Conservation (phyloP, 2,329 filamentous ascomycete species). For the Paecilomyces sp. region DNA sequence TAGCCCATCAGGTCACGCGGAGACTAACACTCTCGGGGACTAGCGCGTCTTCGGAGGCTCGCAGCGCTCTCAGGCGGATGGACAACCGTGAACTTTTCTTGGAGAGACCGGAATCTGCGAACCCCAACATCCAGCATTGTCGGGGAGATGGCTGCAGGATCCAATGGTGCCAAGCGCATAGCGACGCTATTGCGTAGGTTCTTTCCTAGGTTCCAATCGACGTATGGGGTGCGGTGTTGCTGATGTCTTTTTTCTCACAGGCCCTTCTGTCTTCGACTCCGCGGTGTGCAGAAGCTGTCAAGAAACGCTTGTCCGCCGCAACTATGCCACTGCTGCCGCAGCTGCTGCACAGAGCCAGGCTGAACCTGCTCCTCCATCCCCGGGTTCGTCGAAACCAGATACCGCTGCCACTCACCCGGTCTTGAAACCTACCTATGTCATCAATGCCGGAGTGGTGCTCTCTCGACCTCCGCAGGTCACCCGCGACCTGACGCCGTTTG, state of each 20-base stretch:
- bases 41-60: neutral
- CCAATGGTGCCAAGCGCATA: slow-evolving; percentile 35
- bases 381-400: slow-evolving; percentile 30
- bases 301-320: slow-evolving; percentile 32
- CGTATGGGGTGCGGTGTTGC: slow-evolving; percentile 1
- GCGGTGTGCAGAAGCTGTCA: slow-evolving; percentile 38
- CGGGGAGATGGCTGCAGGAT: slow-evolving; percentile 31
- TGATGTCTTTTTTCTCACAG: slow-evolving; percentile 14
- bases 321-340: slow-evolving; percentile 34
- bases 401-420: slow-evolving; percentile 18
- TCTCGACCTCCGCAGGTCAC: slow-evolving; percentile 85
- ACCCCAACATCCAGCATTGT: slow-evolving; percentile 10
- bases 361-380: slow-evolving; percentile 25
- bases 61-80: neutral
- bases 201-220: neutral
- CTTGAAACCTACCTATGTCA: slow-evolving; percentile 34
- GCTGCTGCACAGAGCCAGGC: slow-evolving; percentile 21
- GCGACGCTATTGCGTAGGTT: slow-evolving; percentile 32
- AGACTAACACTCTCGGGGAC: neutral
- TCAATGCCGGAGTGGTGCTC: slow-evolving; percentile 67
- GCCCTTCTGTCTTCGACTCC: slow-evolving; percentile 31
- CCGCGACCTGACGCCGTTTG: slow-evolving; percentile 74
- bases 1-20: slow-evolving; percentile 14
- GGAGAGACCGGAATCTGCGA: slow-evolving; percentile 7
- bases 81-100: slow-evolving; percentile 34